Evolutionary conservation across 371 early-diverging fungal species (phyloP), one percentile per base, ranked within the genome.

Genomic region (Mucor circinelloides): DNA sequence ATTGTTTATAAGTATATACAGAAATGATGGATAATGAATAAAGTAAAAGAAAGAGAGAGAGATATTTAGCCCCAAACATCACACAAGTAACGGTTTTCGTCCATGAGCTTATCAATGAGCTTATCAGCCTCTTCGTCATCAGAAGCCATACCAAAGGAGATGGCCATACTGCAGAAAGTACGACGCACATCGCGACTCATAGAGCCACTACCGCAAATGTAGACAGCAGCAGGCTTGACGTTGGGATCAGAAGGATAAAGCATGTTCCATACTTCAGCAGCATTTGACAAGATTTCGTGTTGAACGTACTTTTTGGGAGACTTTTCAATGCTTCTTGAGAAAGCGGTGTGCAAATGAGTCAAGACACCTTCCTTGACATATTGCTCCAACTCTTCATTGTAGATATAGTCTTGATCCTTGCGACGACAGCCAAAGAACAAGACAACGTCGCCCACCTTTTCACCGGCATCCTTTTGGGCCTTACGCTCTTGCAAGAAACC

Each of bases 401-500:
- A 96, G 31, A 92, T 85, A 68, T 83, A 91, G 71, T 98, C 98
- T 44, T 79, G 80, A 10, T 85, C 74, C 0, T 57, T 67, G 63
- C 87, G 82, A 60, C 98, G 88, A 69, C 90, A 93, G 15, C 97
- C 97, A 76, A 93, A 91, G 81, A 96, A 92, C 46, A 97, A 71
- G 6, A 81, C 72, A 52, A 64, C 46, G 2, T 70, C 44, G 19
- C 72, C 81, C 13, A 70, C 71, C 0, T 61, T 67, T 12, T 74
- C 67, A 23, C 31, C 61, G 32, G 34, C 75, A 58, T 66, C 58
- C 3, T 54, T 58, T 54, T 74, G 80, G 7, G 60, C 66, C 28
- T 74, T 74, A 42, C 78, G 79, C 44, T 77, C 80, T 70, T 80
- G 75, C 28, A 97, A 61, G 63, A 97, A 89, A 38, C 94, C 85